Base-by-base conservation (phyloP, 1,284 basidiomycete species). In the Meira nashicola region DNA sequence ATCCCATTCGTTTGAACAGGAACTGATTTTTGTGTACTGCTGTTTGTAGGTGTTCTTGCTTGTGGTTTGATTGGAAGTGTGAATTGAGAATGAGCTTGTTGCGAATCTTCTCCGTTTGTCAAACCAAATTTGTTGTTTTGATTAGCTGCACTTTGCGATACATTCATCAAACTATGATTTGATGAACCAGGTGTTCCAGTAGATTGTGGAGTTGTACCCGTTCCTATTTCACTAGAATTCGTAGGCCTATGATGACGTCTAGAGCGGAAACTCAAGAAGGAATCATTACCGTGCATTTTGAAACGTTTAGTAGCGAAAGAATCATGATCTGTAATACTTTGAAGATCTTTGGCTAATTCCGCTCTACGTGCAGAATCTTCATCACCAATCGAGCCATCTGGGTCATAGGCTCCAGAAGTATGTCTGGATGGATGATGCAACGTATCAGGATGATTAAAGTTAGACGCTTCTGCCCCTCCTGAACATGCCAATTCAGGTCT, bases 301-400 rank as follows among this genome's bases (percentile, higher is more conserved):
- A 43, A 15, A n/a, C 19, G 15, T 21, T 21, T 15, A 43, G 41
- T 15, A 43, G n/a, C 19, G 41, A 43, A 43, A 21, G 46, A 21
- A 23, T 39, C 50, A 39, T 33, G 14, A 19, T 53, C 50, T 37
- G 38, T 53, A 19, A 39, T 39, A 39, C 50, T 53, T 25, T 53
- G 37, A 5, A 39, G n/a, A 39, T 39, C 50, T 33, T 33, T 53
- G 28, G 50, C 50, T 15, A 41, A 39, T 33, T 53, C 28, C 2
- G 46, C 46, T 12, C 50, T 53, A 14, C 50, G 17, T 28, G 17
- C 19, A 12, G 37, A 23, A 4, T 33, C 50, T 21, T 39, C 50
- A 39, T 39, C 50, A 33, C 28, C 28, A 33, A 33, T 33, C 28
- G 28, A 33, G 28, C 28, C 28, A 33, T 33, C 28, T 33, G 28